Evolutionary conservation across 2,329 filamentous ascomycete species (phyloP), one percentile per base, ranked within the genome.

Genomic region (Pestalotiopsis sp.): DNA sequence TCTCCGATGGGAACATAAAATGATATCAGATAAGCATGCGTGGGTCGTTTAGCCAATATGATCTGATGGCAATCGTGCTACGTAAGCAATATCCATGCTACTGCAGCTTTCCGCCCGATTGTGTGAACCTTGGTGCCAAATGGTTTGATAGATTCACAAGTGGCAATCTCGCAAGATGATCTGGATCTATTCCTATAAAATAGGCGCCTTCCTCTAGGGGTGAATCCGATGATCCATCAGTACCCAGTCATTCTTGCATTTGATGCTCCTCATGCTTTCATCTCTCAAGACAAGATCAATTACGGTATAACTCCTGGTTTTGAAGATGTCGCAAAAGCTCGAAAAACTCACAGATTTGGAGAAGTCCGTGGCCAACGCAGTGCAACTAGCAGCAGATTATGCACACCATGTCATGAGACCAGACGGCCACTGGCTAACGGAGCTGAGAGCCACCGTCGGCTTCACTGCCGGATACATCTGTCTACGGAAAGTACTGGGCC

Each of bases 371-470:
- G 9, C 56, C 20, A 30, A 14, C 10, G 20, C 56, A 10, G 56
- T 58, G 22, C 56, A 58, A 24, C 56, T 58, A 2, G 56, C 56
- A 24, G 56, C 56, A 58, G 56, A 58, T 22, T 58, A 58, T 63
- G 65, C 59, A 40, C 26, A 62, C n/a, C 38, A 62, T 62, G 38
- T 26, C 3, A 62, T 62, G 14, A 38, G 24, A 40, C 64, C 56
- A 3, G 64, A 66, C 20, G 64, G 64, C 35, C 64, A 66, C 39
- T 66, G 64, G 64, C 56, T 59, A 17, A 40, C 55, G 14, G 64
- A 66, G 20, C 24, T 66, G 2, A 6, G 22, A 13, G 56, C 64
- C 11, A 66, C 56, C 2, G 64, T 44, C 3, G 40, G 52, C 38
- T 59, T 66, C 56, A 66, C 64, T 5, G 64, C 64, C 17, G 64